Conservation (phyloP, 2,329 filamentous ascomycete genomes). For the Penicillium sclerotiorum region DNA sequence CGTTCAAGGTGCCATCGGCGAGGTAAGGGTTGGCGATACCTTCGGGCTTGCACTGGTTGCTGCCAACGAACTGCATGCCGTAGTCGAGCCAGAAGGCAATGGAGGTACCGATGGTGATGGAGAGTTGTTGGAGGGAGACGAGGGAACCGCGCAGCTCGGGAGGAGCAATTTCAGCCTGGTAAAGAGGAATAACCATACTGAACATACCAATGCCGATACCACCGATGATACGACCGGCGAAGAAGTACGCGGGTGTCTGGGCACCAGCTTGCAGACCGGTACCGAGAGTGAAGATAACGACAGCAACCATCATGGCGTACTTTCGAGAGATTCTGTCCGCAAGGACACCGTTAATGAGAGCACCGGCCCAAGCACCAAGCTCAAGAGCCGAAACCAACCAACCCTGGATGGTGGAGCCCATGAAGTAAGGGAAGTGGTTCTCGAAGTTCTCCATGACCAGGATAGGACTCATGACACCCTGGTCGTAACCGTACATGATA, state of each 20-base stretch:
- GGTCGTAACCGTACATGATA: conserved; percentile 41
- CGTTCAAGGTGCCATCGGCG: conserved; percentile 56
- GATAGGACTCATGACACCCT: conserved; percentile 39
- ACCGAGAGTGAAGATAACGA: conserved; percentile 38
- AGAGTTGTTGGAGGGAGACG: conserved; percentile 66
- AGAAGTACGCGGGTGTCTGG: conserved; percentile 31
- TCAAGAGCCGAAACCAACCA: conserved; percentile 39
- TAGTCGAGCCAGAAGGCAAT: conserved; percentile 59
- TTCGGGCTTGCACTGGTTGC: conserved; percentile 9
- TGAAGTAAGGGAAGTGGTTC: conserved; percentile 37
- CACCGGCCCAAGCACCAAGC: conserved; percentile 39
- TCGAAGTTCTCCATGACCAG: conserved; percentile 42
- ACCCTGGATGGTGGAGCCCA: conserved; percentile 34
- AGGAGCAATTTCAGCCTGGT: conserved; percentile 45
- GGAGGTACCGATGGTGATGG: conserved; percentile 58
- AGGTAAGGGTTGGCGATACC: conserved; percentile 14
- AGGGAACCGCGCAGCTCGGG: conserved; percentile 69
- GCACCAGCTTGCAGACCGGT: conserved; percentile 32
- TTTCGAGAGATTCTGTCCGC: conserved; percentile 35
- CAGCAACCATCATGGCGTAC: conserved; percentile 38
- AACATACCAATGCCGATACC: conserved; percentile 35
- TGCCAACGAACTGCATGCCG: conserved; percentile 58
- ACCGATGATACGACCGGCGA: conserved; percentile 31
- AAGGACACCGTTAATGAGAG: conserved; percentile 33
- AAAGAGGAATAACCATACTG: conserved; percentile 35